A percentile compares a stretch with the other conserved stretches of the same genome.
phyloP scores from a whole-genome alignment of 176 grass and related monocot genomes.

The Carex littledalei region DNA sequence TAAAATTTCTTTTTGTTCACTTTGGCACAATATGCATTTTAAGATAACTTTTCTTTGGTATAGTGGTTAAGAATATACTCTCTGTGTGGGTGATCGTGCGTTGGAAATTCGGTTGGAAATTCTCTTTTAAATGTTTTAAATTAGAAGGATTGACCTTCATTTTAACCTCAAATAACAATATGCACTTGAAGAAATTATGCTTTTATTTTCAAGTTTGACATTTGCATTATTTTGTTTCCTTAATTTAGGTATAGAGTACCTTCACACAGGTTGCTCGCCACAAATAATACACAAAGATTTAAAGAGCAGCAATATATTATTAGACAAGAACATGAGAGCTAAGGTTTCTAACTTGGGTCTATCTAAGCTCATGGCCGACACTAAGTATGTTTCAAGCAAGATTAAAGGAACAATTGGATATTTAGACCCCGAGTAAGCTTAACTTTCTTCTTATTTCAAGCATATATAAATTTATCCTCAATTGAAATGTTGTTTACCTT shows the following conservation, averaged over 20 bases:
- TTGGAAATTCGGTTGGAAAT: too few relatives aligned
- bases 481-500: too few relatives aligned
- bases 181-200: not conserved
- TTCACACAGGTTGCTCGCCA: conserved; percentile 87
- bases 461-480: not conserved
- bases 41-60: too few relatives aligned
- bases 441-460: not conserved
- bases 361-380: conserved; percentile 60
- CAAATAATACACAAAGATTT: conserved; percentile 86
- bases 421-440: conserved; percentile 86
- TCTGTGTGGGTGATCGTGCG: too few relatives aligned
- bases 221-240: not conserved
- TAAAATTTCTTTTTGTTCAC: too few relatives aligned
- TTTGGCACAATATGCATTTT: too few relatives aligned
- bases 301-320: conserved; percentile 96
- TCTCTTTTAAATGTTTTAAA: too few relatives aligned
- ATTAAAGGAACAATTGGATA: conserved; percentile 88
- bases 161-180: not conserved
- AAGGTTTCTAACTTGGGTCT: conserved; percentile 93
- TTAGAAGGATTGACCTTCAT: too few relatives aligned
- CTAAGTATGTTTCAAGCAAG: conserved; percentile 75
- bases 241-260: conserved; percentile 80
- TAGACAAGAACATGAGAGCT: conserved; percentile 75
- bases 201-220: not conserved
- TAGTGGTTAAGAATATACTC: too few relatives aligned